Conservation (phyloP, 169 alveolate species). For the Babesia gibsoni region DNA sequence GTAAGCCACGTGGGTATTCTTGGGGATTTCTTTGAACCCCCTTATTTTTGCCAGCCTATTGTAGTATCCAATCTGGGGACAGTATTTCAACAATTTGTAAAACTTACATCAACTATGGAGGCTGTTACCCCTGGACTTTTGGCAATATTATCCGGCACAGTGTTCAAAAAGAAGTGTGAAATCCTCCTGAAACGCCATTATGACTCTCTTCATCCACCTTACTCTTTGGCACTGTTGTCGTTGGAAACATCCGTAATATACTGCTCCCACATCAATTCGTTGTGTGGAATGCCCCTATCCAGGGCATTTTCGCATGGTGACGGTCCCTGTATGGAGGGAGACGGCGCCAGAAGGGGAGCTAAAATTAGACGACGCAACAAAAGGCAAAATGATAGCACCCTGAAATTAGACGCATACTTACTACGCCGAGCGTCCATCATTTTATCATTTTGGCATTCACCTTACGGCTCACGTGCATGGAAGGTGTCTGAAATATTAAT, state of each 20-base stretch:
- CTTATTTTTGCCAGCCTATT: constrained; percentile 23
- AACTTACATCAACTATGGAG: constrained; percentile 17
- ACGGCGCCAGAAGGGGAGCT: too few species aligned
- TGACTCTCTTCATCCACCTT: background rate
- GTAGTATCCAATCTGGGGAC: constrained; percentile 8
- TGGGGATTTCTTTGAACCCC: background rate
- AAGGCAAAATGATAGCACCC: background rate
- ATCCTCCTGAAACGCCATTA: background rate
- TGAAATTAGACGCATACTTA: background rate
- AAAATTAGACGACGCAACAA: background rate
- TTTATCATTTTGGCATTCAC: background rate
- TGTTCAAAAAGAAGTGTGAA: background rate
- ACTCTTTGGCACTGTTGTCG: constrained; percentile 1
- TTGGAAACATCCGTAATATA: background rate
- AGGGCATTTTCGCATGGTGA: too few species aligned
- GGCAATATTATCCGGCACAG: background rate
- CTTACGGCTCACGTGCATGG: too few species aligned
- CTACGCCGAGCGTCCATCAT: background rate
- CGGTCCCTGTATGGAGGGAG: too few species aligned
- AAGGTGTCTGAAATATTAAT: too few species aligned
- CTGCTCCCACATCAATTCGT: background rate
- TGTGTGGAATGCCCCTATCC: too few species aligned
- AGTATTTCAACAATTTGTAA: background rate
- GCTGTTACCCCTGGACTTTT: constrained; percentile 11
- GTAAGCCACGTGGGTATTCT: background rate